Evolutionary conservation across 2,329 filamentous ascomycete genomes (phyloP).

Genomic region (Ophiostoma ips): DNA sequence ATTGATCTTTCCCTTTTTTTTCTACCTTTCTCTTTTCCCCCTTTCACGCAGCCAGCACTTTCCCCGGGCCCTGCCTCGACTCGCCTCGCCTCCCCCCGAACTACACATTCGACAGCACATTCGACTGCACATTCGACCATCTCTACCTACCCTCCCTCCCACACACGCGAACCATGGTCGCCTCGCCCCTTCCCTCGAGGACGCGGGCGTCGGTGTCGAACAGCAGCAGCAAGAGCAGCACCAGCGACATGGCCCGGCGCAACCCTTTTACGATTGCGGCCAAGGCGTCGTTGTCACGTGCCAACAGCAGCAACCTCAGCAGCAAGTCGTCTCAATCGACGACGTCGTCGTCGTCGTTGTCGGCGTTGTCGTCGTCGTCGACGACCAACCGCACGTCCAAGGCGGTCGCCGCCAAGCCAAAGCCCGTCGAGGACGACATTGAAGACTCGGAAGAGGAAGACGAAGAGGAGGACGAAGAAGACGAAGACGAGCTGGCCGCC

Average conservation of each 20-base stretch:
- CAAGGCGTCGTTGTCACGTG: conserved; percentile 4
- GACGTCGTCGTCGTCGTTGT: conserved; percentile 29
- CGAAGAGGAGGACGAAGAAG: conserved; percentile 31
- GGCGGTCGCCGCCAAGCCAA: conserved; percentile 13
- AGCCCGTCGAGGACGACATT: conserved; percentile 24
- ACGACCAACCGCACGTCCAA: conserved; percentile 13
- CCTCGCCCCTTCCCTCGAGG: conserved; percentile 11
- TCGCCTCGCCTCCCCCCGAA: too few relatives aligned
- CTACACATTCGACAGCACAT: too few relatives aligned
- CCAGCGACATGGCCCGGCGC: not conserved
- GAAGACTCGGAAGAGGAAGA: conserved; percentile 15
- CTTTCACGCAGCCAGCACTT: too few relatives aligned
- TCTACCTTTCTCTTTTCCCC: too few relatives aligned
- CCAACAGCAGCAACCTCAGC: conserved; percentile 4
- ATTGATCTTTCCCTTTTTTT: too few relatives aligned
- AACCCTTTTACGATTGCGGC: conserved; percentile 11
- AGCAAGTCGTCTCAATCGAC: not conserved
- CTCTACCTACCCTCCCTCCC: too few relatives aligned
- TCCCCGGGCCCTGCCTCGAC: too few relatives aligned
- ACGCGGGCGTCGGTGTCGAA: conserved; percentile 3
- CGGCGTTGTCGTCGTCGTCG: not conserved
- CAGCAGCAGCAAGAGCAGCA: not conserved
- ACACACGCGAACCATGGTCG: conserved; percentile 6
- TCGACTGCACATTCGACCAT: too few relatives aligned
- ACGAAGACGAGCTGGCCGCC: conserved; percentile 30